Evolutionary conservation across 345 rosid genomes (phyloP).

Genomic region (Noccaea caerulescens): DNA sequence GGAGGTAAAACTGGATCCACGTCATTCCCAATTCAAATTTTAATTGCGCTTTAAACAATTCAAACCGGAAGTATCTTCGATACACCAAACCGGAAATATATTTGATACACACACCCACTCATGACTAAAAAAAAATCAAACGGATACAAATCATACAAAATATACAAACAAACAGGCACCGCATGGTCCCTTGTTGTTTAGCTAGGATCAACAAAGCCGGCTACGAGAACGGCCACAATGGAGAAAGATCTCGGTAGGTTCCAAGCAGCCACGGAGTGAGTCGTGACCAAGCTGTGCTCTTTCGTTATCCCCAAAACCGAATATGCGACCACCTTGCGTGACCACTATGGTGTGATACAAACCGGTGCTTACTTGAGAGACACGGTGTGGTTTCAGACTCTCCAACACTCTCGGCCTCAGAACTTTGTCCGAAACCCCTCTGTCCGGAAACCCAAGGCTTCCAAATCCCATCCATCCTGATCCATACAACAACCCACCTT

Average conservation of each 20-base stretch:
- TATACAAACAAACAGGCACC: conserved; percentile 33
- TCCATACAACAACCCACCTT: conserved; percentile 73
- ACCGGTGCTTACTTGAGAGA: conserved; percentile 90
- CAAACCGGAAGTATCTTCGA: neutral
- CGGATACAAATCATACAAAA: conserved; percentile 20
- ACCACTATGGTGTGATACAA: conserved; percentile 86
- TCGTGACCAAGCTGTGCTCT: conserved; percentile 93
- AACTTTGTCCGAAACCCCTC: conserved; percentile 74
- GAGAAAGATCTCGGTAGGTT: conserved; percentile 83
- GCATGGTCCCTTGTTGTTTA: neutral
- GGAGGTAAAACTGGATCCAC: too few species aligned
- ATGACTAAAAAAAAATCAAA: conserved; percentile 1
- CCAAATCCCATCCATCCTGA: conserved; percentile 94
- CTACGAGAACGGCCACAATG: conserved; percentile 48
- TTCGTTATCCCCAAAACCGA: conserved; percentile 93
- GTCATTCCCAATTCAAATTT: neutral
- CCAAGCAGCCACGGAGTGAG: conserved; percentile 69
- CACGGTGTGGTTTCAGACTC: conserved; percentile 65
- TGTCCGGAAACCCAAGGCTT: conserved; percentile 90
- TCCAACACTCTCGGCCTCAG: conserved; percentile 70
- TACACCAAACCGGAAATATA: neutral
- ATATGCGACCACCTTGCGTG: conserved; percentile 64
- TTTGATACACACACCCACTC: conserved; percentile 8
- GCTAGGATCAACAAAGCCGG: conserved; percentile 34
- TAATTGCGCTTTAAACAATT: neutral